Percentiles rank a stretch among this genome's conserved stretches.
phyloP scores from a whole-genome alignment of 2,329 filamentous ascomycete species.

The Cercospora berteroae region DNA sequence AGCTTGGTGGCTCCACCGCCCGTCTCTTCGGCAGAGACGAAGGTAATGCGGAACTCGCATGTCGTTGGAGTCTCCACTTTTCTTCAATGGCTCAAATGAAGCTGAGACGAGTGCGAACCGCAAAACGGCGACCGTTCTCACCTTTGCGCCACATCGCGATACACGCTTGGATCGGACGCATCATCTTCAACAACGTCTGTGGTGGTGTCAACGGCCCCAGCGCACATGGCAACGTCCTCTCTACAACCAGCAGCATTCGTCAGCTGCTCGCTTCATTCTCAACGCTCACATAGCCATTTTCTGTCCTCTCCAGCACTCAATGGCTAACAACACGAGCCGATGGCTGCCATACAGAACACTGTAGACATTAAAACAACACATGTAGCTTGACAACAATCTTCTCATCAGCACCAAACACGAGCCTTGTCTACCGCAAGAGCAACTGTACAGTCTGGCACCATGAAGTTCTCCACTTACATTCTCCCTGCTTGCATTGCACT shows the following conservation, averaged over 20 bases:
- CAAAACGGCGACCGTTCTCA: background rate
- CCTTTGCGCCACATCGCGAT: background rate
- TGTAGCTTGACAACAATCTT: background rate
- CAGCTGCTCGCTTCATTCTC: background rate
- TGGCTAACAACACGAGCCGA: background rate
- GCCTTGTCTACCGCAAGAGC: background rate
- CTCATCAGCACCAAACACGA: background rate
- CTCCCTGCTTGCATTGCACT: background rate
- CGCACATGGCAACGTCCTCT: background rate
- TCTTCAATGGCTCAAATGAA: background rate
- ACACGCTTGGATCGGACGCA: background rate
- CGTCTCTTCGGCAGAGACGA: background rate
- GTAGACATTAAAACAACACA: background rate
- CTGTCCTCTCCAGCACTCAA: background rate
- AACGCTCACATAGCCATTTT: constrained; percentile 5
- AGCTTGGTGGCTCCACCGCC: background rate
- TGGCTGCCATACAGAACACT: background rate
- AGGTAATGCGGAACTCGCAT: background rate
- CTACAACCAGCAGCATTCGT: background rate
- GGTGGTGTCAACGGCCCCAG: background rate
- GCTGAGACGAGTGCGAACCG: background rate
- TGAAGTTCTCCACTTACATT: constrained; percentile 1
- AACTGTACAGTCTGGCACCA: background rate
- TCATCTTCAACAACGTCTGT: background rate
- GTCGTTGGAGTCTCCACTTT: background rate